Conservation (phyloP, 2,329 filamentous ascomycete species). For the Dactylellina sp. region DNA sequence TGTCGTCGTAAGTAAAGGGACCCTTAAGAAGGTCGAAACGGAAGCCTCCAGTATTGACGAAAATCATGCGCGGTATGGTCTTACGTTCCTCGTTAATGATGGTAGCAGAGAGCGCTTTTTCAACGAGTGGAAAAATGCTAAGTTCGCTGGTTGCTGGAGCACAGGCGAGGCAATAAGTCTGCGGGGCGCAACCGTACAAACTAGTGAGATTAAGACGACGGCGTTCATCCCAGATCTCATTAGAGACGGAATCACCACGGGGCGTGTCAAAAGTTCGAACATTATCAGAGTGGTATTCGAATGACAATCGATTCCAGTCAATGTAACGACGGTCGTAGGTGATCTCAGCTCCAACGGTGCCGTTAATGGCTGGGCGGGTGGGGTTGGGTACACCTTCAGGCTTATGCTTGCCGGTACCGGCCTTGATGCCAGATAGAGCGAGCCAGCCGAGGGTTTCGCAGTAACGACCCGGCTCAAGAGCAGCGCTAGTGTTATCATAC, state of each 20-base stretch:
- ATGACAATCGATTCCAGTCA: constrained; percentile 76
- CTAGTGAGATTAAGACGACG: constrained; percentile 69
- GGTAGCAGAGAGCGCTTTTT: constrained; percentile 77
- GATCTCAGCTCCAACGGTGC: constrained; percentile 63
- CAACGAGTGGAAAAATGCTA: constrained; percentile 84
- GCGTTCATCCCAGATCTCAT: constrained; percentile 68
- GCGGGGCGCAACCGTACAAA: constrained; percentile 72
- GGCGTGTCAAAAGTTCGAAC: constrained; percentile 68
- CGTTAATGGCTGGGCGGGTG: constrained; percentile 63
- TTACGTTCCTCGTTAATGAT: constrained; percentile 71
- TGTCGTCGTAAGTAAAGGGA: constrained; percentile 86
- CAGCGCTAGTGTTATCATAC: constrained; percentile 73
- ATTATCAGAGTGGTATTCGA: constrained; percentile 72
- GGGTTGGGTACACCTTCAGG: constrained; percentile 66
- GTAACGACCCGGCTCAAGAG: constrained; percentile 74
- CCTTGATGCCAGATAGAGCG: constrained; percentile 72
- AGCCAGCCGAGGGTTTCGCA: constrained; percentile 77
- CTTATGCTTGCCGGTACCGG: constrained; percentile 66
- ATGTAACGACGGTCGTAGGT: constrained; percentile 73
- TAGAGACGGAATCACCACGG: constrained; percentile 66
- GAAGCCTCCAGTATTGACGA: constrained; percentile 90
- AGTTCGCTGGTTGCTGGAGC: constrained; percentile 77
- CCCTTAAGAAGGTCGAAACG: constrained; percentile 97
- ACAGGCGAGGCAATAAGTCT: constrained; percentile 72
- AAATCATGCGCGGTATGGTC: constrained; percentile 75